These are phyloP conservation scores for Syncephalastrum monosporum DNA, from an alignment of 371 early-diverging fungal genomes.

Conservation along the genomic window DNA sequence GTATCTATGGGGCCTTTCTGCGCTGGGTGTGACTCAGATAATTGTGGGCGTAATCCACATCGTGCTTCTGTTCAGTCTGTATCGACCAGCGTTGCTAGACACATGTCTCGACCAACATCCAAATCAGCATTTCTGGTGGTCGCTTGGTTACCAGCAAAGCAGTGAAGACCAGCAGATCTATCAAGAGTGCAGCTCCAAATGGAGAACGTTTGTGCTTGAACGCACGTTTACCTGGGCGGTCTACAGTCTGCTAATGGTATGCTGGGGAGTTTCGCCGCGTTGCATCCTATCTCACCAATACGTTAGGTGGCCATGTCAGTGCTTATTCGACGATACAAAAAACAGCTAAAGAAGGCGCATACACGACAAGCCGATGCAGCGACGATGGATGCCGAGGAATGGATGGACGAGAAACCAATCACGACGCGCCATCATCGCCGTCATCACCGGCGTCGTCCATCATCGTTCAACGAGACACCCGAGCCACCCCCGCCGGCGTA, in stretches of 20 bases:
- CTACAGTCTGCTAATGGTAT: constrained; percentile 7
- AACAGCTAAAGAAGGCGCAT: too few species aligned
- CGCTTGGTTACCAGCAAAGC: constrained; percentile 9
- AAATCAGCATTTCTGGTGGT: constrained; percentile 14
- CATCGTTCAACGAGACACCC: background rate
- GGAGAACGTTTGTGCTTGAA: constrained; percentile 11
- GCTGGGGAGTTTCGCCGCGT: background rate
- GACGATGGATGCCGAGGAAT: constrained; percentile 1
- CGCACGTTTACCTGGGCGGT: constrained; percentile 18
- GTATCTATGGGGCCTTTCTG: constrained; percentile 4
- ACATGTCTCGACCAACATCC: constrained; percentile 4
- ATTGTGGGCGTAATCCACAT: constrained; percentile 14
- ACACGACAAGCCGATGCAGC: too few species aligned
- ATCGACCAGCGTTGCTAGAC: constrained; percentile 7
- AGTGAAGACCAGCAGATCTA: constrained; percentile 7
- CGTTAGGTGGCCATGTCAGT: background rate
- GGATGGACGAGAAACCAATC: constrained; percentile 5
- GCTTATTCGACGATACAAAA: too few species aligned
- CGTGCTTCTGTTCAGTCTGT: constrained; percentile 13
- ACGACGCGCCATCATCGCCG: constrained; percentile 2
- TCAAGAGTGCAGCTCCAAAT: constrained; percentile 1
- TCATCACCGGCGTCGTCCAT: background rate
- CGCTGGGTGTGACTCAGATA: constrained; percentile 7
- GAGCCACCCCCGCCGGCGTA: background rate
- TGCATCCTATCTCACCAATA: background rate